Percentiles rank a stretch among this genome's conserved stretches.
Evolutionary conservation across 208 protist genomes (phyloP).

Genomic region (Crithidia sp.): DNA sequence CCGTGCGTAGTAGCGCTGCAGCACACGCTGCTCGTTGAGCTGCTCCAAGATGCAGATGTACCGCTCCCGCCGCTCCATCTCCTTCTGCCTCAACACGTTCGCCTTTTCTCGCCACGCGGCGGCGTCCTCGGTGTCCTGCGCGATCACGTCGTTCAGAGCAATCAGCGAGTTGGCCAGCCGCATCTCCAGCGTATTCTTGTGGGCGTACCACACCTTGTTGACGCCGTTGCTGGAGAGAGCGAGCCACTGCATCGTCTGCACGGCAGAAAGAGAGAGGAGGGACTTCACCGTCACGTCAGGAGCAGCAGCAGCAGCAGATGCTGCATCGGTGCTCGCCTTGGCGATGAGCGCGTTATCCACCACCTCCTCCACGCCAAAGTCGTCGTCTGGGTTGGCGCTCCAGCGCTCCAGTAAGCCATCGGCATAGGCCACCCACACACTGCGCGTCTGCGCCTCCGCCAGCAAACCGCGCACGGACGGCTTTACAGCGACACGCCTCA

Average conservation of each 20-base stretch:
- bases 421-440: slow-evolving; percentile 80
- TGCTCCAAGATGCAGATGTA: slow-evolving; percentile 69
- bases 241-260: slow-evolving; percentile 83
- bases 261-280: slow-evolving; percentile 52
- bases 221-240: slow-evolving; percentile 85
- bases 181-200: slow-evolving; percentile 78
- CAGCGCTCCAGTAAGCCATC: slow-evolving; percentile 85
- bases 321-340: background rate
- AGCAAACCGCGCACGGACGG: slow-evolving; percentile 62
- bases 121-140: slow-evolving; percentile 71
- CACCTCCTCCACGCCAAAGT: slow-evolving; percentile 86
- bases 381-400: slow-evolving; percentile 84
- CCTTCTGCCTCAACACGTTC: slow-evolving; percentile 49
- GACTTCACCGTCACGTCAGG: slow-evolving; percentile 27
- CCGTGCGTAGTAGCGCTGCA: slow-evolving; percentile 62
- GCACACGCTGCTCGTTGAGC: slow-evolving; percentile 57
- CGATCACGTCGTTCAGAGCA: slow-evolving; percentile 64
- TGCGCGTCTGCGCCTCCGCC: slow-evolving; percentile 54
- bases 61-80: slow-evolving; percentile 61
- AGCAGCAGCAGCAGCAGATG: background rate
- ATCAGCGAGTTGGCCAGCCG: slow-evolving; percentile 53
- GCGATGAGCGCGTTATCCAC: slow-evolving; percentile 46
- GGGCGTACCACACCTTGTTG: slow-evolving; percentile 89
- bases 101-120: slow-evolving; percentile 71
- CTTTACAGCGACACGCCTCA: slow-evolving; percentile 66